Base-by-base conservation (phyloP, 805 yeast genomes). In the Ogataea nonfermentans region DNA sequence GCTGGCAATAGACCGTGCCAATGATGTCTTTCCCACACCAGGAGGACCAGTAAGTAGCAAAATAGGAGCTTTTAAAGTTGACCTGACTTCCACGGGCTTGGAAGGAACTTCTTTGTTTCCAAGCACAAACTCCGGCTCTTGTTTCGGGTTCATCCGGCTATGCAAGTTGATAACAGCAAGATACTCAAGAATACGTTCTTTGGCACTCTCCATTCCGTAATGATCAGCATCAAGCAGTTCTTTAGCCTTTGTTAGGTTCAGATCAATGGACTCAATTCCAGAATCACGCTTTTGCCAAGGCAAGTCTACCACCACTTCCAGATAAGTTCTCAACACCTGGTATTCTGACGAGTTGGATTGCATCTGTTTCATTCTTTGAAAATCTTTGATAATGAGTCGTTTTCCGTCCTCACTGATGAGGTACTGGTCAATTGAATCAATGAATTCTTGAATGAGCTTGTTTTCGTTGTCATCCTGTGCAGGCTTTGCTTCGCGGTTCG, bases 21-120 rank as follows among this genome's bases (percentile, higher is more conserved):
- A 67, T 1, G 93, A 82, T 0, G 96, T 88, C 59, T 88, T 88
- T 20, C 96, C 96, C 10, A 87, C 93, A 25, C 96, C 96, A 0
- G 96, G 96, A 9, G 96, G 96, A 0, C 96, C 96, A 5, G 86
- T 87, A 41, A 88, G 71, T 61, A 88, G 68, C 29, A 88, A 61
- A 30, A 88, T 87, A 6, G 96, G 96, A 1, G 95, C 76, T 53
- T 56, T 61, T 4, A 51, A 19, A 7, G 24, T 12, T 9, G 34
- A 19, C 27, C 13, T 38, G 9, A 20, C 29, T 15, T 12, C 20
- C 9, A 19, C 24, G 4, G 28, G 27, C n/a, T n/a, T 15, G 6
- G 30, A 9, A 5, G 10, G 11, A 17, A 9, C 8, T 10, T 9
- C 23, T 7, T 6, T 6, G 9, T 32, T 32, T 3, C 37, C 46